A percentile compares a stretch with the other conserved stretches of the same genome.
These are phyloP conservation scores for Abrus precatorius DNA, from an alignment of 306 rosid genomes.

Conservation along the genomic window DNA sequence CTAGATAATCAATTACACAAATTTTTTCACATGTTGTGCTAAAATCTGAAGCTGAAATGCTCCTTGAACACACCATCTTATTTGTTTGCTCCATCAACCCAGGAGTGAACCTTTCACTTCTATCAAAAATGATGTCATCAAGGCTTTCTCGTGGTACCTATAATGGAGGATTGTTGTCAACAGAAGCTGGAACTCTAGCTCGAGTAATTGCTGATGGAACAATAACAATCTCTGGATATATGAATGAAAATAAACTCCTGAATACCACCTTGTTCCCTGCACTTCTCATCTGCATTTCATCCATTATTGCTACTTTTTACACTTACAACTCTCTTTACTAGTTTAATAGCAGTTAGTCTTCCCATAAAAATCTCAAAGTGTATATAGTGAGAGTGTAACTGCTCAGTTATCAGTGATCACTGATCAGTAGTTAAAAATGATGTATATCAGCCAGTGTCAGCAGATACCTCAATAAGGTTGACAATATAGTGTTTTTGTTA, in stretches of 20 bases:
- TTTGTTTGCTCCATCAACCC: conserved; percentile 44
- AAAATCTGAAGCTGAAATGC: conserved; percentile 10
- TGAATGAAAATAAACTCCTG: conserved; percentile 66
- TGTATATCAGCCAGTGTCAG: conserved; percentile 6
- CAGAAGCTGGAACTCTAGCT: conserved; percentile 92
- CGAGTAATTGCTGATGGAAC: conserved; percentile 91
- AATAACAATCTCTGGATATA: conserved; percentile 77
- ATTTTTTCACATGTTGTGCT: neutral
- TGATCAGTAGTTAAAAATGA: conserved; percentile 22
- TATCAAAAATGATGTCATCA: conserved; percentile 84
- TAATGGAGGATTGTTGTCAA: conserved; percentile 86
- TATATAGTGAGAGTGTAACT: conserved; percentile 37
- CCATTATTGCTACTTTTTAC: conserved; percentile 78
- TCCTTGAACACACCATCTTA: conserved; percentile 9
- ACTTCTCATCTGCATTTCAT: conserved; percentile 71
- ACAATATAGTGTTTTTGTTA: conserved; percentile 4
- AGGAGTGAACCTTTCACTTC: conserved; percentile 91
- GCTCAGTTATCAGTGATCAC: conserved; percentile 33
- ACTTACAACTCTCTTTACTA: conserved; percentile 89
- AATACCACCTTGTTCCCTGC: conserved; percentile 79
- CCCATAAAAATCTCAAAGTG: conserved; percentile 18
- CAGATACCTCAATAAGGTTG: neutral
- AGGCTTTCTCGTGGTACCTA: conserved; percentile 85
- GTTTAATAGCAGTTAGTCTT: conserved; percentile 24
- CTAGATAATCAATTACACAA: neutral